Conservation (phyloP, 495 filamentous ascomycete genomes). For the Penicillium crystallinum region DNA sequence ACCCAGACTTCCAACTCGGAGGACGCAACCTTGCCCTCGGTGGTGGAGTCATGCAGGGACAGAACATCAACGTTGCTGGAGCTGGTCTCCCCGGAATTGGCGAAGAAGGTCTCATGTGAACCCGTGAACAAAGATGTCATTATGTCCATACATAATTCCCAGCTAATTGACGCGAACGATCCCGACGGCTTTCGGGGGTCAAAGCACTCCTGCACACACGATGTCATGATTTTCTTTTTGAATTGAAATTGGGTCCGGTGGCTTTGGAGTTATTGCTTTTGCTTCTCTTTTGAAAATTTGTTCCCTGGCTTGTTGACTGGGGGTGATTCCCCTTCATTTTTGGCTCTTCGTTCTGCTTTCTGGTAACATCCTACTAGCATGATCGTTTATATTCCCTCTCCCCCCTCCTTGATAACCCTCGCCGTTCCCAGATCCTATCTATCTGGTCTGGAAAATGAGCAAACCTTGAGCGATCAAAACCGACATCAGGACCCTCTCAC, state of each 20-base stretch:
- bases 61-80: slow-evolving; percentile 48
- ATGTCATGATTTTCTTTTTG: slow-evolving; percentile 17
- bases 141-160: slow-evolving; percentile 22
- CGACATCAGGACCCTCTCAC: neutral
- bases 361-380: slow-evolving; percentile 4
- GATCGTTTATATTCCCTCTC: slow-evolving; percentile 1
- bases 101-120: slow-evolving; percentile 46
- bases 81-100: slow-evolving; percentile 49
- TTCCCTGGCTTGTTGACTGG: neutral
- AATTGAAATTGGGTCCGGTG: slow-evolving; percentile 14
- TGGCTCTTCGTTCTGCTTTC: slow-evolving; percentile 6
- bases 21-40: slow-evolving; percentile 39
- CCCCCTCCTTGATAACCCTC: slow-evolving; percentile 21
- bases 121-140: slow-evolving; percentile 6
- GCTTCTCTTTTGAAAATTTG: slow-evolving; percentile 1
- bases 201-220: slow-evolving; percentile 14
- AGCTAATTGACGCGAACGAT: slow-evolving; percentile 21
- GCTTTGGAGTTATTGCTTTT: slow-evolving; percentile 21
- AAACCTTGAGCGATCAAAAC: slow-evolving; percentile 14
- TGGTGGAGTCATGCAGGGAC: slow-evolving; percentile 47
- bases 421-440: slow-evolving; percentile 10
- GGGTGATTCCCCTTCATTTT: neutral
- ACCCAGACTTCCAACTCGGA: slow-evolving; percentile 45
- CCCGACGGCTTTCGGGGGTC: slow-evolving; percentile 11
- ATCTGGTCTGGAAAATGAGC: slow-evolving; percentile 19